Evolutionary conservation across 2,329 filamentous ascomycete genomes (phyloP), one percentile per base, ranked within the genome.

Genomic region (Claviceps africana): DNA sequence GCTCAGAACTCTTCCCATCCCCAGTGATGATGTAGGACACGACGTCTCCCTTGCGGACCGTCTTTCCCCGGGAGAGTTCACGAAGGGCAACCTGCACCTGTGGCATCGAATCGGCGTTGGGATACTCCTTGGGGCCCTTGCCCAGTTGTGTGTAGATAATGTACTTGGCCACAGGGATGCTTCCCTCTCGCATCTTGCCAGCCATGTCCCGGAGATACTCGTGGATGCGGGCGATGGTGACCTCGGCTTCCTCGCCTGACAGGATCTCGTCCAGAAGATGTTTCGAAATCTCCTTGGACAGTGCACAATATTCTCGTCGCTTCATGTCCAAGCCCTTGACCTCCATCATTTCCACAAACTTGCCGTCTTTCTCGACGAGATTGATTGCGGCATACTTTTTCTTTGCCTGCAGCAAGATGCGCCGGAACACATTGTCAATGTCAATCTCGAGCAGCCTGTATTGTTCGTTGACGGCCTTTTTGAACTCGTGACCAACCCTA

Each of bases 331-430:
- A 78, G 73, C 93, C 93, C 70, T 98, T 98, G 64, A 98, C 87
- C 67, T 98, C 93, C 69, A 98, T 85, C 71, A 95, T 91, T 66
- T 97, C 91, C 45, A 91, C 76, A 63, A 84, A 95, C 65, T 91
- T 94, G 60, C 89, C 90, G 61, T 94, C 86, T 22, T 86, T 77
- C 61, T 96, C 87, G 7, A 93, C 81, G 66, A 97, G 81, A 65
- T 95, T 97, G 68, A 98, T 86, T 42, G 93, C 93, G 9, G 93
- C 93, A 67, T 98, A 98, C 74, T 98, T 98, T 76, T 98, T 98
- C 78, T 98, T 98, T 31, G 93, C 91, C 64, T 97, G 93, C 15
- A 98, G 76, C 40, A 98, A 72, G 52, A 98, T 86, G 33, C 93
- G 85, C 46, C 91, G 82, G 76, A 98, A 98, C 55, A 97, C 79